Base-by-base conservation (phyloP, 1,139 yeast genomes). In the Yamadazyma spencermartinsiae region DNA sequence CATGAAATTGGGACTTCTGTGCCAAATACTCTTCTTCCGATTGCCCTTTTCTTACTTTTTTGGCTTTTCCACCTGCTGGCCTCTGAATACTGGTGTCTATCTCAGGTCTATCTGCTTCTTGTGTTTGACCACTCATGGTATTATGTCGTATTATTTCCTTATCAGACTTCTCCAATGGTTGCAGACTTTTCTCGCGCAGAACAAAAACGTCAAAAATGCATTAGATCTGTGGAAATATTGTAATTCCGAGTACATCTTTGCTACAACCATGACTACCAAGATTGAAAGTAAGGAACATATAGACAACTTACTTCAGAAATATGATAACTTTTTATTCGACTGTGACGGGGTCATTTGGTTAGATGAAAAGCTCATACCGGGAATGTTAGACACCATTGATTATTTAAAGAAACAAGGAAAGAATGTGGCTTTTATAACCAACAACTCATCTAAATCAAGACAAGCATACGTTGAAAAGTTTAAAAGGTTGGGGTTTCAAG, bases 271-370 rank as follows among this genome's bases (percentile, higher is more conserved):
- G 36, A 13, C 35, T 5, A 16, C 13, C 4, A 40, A 31, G 15
- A 58, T 86, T 25, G 62, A 68, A 12, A 56, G 65, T 12, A 68
- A 66, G 42, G 69, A 67, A 32, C 73, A 71, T 25, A 84, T 79
- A 3, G 68, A 71, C 34, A 54, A 62, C n/a, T 65, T 90, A 36
- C 61, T 90, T 11, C 74, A 71, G 44, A 61, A 71, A 34, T 85
- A 82, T 58, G 96, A 88, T 55, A 85, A 86, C 43, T 89, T 89
- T 52, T 66, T 90, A 42, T 90, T 90, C 57, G 98, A 90, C 56
- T 90, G 98, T 62, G 98, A 90, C 58, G 98, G 90, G 0, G 98
- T 90, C 7, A 69, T 90, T 37, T 90, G 98, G 98, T 68, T 84
- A 28, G 97, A 96, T 12, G 76, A 77, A 37, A 77, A 74, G 35